Base-by-base conservation (phyloP, 2,329 filamentous ascomycete genomes). In the Fusarium veterinarium region DNA sequence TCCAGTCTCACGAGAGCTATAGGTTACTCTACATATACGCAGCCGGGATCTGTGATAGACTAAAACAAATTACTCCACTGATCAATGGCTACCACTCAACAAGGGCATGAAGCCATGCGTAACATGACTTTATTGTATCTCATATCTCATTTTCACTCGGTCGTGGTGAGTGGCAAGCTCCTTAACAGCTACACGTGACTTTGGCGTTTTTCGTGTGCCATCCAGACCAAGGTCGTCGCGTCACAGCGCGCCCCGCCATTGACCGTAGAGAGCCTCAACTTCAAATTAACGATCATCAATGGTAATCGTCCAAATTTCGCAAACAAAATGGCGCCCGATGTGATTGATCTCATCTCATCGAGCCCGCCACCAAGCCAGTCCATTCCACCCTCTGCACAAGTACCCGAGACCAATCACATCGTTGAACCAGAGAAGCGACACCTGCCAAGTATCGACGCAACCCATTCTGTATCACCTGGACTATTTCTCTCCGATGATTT, bases 301-400 rank as follows among this genome's bases (percentile, higher is more conserved):
- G 70, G 10, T 12, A 25, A 2, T 35, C 12, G 4, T 5, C n/a
- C 20, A n/a, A 44, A n/a, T 53, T 49, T 45, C 40, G 37, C 40
- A 30, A 52, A 20, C 14, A 67, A n/a, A 14, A 83, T 82, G 81
- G 73, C 77, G 12, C 70, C 74, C 5, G 74, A 81, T 17, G 72
- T 83, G 35, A 82, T 83, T 59, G 79, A 82, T 65, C 79, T 83
- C 31, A 72, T 82, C 25, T 83, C 81, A 20, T 83, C 81, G 13
- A 83, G 81, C 31, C 81, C 81, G 3, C 60, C 73, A 10, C 62
- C 72, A 28, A 59, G 42, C 9, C 19, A 58, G 19, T 49, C n/a
- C 2, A 37, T 65, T 10, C 71, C 63, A 13, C 37, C 56, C 1
- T 57, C 67, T 38, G 25, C 46, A 16, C 63, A 64, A 57, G 12